phyloP scores from a whole-genome alignment of 129 eudicot species.

The Sambucus nigra region DNA sequence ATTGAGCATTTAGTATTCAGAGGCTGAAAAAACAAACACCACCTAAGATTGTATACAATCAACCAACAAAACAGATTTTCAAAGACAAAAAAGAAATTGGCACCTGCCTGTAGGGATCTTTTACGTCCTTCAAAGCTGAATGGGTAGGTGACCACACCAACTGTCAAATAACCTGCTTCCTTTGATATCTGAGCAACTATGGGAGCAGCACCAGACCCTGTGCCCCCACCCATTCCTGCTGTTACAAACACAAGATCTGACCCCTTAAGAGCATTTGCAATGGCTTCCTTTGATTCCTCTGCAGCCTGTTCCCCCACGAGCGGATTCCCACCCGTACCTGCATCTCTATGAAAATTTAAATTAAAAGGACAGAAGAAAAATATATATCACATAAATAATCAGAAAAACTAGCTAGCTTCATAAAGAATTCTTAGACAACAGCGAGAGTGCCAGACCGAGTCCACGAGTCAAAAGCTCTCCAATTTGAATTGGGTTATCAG shows the following conservation, averaged over 20 bases:
- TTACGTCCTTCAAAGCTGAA: constrained; percentile 96
- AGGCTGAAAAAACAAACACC: too few relatives aligned
- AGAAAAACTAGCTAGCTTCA: too few relatives aligned
- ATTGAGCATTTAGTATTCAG: too few relatives aligned
- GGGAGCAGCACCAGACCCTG: constrained; percentile 96
- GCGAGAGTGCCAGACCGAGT: constrained; percentile 52
- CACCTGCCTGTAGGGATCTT: constrained; percentile 84
- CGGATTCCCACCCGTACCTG: constrained; percentile 92
- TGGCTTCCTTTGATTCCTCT: constrained; percentile 76
- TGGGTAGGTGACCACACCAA: constrained; percentile 90
- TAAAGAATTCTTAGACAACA: constrained; percentile 16
- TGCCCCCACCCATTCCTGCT: constrained; percentile 99
- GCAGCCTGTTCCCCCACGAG: constrained; percentile 82
- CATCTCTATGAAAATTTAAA: constrained; percentile 22
- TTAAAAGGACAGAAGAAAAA: constrained; percentile 4
- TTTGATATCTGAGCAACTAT: constrained; percentile 82
- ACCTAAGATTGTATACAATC: background rate
- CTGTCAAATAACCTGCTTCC: constrained; percentile 75
- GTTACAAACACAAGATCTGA: constrained; percentile 90
- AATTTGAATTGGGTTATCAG: constrained; percentile 69
- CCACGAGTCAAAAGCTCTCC: constrained; percentile 99
- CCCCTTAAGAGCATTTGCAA: constrained; percentile 69
- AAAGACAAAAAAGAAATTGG: constrained; percentile 18
- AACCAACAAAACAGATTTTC: constrained; percentile 5
- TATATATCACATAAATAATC: background rate